Evolutionary conservation across 768 basidiomycete genomes (phyloP).

Genomic region (Coprinopsis sp.): DNA sequence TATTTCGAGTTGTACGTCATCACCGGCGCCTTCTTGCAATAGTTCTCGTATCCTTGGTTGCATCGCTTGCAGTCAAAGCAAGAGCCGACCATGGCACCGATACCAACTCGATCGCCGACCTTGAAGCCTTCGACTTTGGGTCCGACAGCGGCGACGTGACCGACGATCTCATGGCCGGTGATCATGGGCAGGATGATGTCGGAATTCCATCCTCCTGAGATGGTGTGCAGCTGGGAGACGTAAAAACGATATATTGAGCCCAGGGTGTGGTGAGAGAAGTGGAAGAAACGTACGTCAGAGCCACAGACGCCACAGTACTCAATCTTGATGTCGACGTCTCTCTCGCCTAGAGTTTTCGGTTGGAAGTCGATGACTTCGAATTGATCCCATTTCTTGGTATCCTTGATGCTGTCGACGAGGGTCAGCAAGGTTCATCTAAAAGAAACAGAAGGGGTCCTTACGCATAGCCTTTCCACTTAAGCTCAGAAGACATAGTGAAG

Average conservation of each 20-base stretch:
- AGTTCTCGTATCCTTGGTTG: conserved; percentile 49
- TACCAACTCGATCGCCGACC: conserved; percentile 52
- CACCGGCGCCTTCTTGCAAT: conserved; percentile 42
- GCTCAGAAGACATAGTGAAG: too few relatives aligned
- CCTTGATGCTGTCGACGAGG: conserved; percentile 23
- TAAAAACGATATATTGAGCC: too few relatives aligned
- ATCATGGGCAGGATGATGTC: conserved; percentile 27
- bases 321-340: conserved; percentile 54
- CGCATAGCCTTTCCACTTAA: conserved; percentile 25
- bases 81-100: conserved; percentile 40
- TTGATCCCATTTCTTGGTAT: conserved; percentile 33
- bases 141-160: conserved; percentile 49
- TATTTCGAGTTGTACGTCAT: conserved; percentile 40
- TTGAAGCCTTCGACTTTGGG: conserved; percentile 50
- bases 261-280: too few relatives aligned
- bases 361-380: conserved; percentile 43
- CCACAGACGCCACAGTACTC: conserved; percentile 50
- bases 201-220: conserved; percentile 31
- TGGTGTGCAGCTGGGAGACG: conserved; percentile 31
- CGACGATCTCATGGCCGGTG: conserved; percentile 54
- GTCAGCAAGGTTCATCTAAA: neutral
- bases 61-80: conserved; percentile 48
- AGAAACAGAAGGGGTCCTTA: conserved; percentile 5
- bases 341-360: conserved; percentile 47
- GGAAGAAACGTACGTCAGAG: conserved; percentile 36